These are phyloP conservation scores for Fusarium palustre DNA, from an alignment of 2,329 filamentous ascomycete genomes.

Conservation along the genomic window DNA sequence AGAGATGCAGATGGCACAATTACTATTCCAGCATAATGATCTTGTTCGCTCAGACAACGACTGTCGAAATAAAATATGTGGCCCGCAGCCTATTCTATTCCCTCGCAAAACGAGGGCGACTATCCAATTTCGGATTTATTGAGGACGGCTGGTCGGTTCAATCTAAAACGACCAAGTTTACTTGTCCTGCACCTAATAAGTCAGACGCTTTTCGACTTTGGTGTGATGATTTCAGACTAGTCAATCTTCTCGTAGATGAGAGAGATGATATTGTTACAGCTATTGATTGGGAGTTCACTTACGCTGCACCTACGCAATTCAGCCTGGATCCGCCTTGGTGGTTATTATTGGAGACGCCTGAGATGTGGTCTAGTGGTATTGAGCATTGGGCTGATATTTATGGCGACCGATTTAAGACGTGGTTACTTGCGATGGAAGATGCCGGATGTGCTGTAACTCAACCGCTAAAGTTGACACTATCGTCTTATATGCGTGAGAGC, in stretches of 20 bases:
- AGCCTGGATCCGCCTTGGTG: neutral
- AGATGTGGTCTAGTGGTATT: neutral
- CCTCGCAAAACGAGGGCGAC: neutral
- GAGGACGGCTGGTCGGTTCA: neutral
- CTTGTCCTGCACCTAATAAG: neutral
- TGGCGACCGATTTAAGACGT: rapidly evolving
- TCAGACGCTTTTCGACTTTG: neutral
- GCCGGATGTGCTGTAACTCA: rapidly evolving
- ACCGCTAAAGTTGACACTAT: neutral
- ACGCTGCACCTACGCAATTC: neutral
- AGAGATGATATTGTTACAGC: neutral
- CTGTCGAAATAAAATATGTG: neutral
- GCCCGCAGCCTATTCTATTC: neutral
- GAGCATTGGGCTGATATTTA: rapidly evolving
- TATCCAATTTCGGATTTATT: neutral
- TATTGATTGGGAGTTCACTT: neutral
- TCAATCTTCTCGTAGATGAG: neutral
- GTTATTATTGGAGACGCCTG: neutral
- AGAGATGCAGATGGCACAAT: neutral
- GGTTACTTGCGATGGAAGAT: neutral
- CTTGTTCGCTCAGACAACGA: neutral
- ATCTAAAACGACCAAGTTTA: neutral
- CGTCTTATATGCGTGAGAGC: neutral
- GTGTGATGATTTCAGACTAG: neutral
- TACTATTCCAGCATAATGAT: neutral